Base-by-base conservation (phyloP, 345 rosid species). In the Pistacia atlantica region DNA sequence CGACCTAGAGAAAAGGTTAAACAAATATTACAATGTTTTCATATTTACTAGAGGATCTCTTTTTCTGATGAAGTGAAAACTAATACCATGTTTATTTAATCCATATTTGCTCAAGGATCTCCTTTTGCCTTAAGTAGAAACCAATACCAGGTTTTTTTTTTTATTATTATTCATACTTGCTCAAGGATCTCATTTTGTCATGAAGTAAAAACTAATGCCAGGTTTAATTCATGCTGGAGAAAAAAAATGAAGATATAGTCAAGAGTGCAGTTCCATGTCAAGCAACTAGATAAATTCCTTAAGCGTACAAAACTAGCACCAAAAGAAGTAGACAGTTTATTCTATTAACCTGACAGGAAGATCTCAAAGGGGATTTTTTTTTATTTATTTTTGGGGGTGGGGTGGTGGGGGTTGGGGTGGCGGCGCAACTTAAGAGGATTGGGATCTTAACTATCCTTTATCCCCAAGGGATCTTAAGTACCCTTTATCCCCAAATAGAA, bases 1-100 rank as follows among this genome's bases (percentile, higher is more conserved):
- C 99, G 79, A 93, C 99, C 99, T 95, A 75, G 42, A 82, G 42
- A 76, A 76, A 31, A 31, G 33, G 33, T 31, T 31, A 31, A 31
- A 31, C 33, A 31, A 31, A 31, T 31, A 31, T 31, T 31, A 31
- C 33, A 31, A 31, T 31, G 33, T 31, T 31, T 14, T 8, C 48
- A 67, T 12, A 17, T 49, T 35, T 66, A 51, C 54, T 4, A 17
- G 38, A 2, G 10, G 33, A 46, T 66, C 14, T 6, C 16, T 13
- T 12, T 46, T 69, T 48, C 55, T n/a, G 38, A 33, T 45, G 45
- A 25, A 65, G 45, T 65, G 7, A 11, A 22, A 49, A 66, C 56
- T 13, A 59, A 42, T 14, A 20, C 16, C n/a, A 57, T 13, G 49
- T 60, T 56, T 13, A 17, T 69, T 52, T 13, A 9, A 31, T 31